Percentiles rank a stretch among this genome's conserved stretches.
phyloP scores from a whole-genome alignment of 352 stramenopile species.

The Pythium phragmiticola region DNA sequence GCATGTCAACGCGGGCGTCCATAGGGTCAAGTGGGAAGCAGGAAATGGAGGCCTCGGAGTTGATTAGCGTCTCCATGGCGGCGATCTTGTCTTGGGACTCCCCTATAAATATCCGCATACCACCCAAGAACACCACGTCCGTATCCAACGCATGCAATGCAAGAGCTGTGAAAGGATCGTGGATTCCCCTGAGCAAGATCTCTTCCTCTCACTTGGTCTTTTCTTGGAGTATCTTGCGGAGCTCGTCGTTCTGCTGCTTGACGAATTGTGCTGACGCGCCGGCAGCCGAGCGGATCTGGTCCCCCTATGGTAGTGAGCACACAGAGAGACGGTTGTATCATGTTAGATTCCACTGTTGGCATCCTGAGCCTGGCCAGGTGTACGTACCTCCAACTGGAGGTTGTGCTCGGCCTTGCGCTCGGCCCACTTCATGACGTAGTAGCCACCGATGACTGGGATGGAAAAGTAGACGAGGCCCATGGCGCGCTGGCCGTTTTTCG shows the following conservation, averaged over 20 bases:
- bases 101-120: slow-evolving; percentile 1
- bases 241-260: slow-evolving; percentile 67
- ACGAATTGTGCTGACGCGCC: slow-evolving; percentile 47
- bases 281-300: slow-evolving; percentile 59
- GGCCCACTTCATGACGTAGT: slow-evolving; percentile 93
- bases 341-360: background rate
- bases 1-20: slow-evolving; percentile 45
- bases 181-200: background rate
- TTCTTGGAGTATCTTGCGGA: slow-evolving; percentile 34
- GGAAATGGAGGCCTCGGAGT: background rate
- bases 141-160: background rate
- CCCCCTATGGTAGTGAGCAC: slow-evolving; percentile 36
- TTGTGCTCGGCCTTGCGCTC: slow-evolving; percentile 69
- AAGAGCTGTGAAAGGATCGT: background rate
- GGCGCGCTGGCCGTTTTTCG: slow-evolving; percentile 73
- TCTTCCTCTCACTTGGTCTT: slow-evolving; percentile 14
- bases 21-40: slow-evolving; percentile 11
- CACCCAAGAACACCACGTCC: background rate
- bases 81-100: background rate
- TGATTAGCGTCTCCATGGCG: background rate
- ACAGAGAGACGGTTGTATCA: background rate
- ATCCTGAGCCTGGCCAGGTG: background rate
- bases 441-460: slow-evolving; percentile 83
- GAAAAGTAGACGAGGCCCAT: slow-evolving; percentile 92
- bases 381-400: slow-evolving; percentile 62